Conservation (phyloP, 352 stramenopile genomes). For the Aphanomyces cochlioides region DNA sequence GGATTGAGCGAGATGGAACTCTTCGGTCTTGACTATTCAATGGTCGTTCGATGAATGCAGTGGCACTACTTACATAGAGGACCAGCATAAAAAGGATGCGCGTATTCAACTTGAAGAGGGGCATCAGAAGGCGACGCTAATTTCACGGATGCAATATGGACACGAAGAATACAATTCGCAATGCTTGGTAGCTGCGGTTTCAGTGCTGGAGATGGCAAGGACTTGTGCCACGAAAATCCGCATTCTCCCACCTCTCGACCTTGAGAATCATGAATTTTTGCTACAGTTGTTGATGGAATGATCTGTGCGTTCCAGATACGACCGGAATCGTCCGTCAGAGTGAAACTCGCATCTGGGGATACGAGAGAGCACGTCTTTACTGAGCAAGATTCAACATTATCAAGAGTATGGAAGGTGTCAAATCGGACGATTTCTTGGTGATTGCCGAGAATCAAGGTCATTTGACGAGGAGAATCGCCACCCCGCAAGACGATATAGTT, state of each 20-base stretch:
- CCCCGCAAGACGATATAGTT: not conserved
- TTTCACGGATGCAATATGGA: slow-evolving; percentile 18
- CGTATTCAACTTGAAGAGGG: not conserved
- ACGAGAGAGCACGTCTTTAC: no score
- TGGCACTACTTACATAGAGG: not conserved
- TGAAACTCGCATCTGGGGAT: no score
- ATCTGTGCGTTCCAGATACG: no score
- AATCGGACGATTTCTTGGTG: not conserved
- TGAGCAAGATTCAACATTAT: no score
- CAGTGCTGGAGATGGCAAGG: not conserved
- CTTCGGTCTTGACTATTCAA: no score
- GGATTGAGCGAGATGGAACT: not conserved
- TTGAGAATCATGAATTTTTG: not conserved
- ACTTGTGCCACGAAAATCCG: not conserved
- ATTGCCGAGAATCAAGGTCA: not conserved
- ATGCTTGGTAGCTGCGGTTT: not conserved
- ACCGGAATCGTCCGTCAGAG: no score
- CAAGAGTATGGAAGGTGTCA: not conserved
- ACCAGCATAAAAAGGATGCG: not conserved
- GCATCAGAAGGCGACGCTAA: not conserved
- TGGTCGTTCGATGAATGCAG: no score
- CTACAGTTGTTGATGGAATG: no score
- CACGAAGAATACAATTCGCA: not conserved
- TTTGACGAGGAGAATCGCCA: not conserved
- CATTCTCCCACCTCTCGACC: not conserved